Evolutionary conservation across 2,329 filamentous ascomycete species (phyloP).

Genomic region (Thermoascus crustaceus): DNA sequence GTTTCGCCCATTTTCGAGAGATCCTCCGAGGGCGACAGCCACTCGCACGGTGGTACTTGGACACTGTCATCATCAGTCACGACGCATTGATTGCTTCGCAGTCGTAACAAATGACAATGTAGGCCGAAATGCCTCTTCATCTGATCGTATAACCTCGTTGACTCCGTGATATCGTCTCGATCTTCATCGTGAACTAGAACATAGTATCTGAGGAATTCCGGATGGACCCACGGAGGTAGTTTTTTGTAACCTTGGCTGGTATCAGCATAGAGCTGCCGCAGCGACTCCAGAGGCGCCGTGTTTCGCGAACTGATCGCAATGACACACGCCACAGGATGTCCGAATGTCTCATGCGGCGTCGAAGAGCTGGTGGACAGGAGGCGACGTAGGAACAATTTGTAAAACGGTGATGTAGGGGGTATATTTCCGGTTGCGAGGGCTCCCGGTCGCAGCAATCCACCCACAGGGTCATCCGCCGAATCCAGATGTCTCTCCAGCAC

Average conservation of each 20-base stretch:
- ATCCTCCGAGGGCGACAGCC: slow-evolving; percentile 83
- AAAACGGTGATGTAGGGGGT: slow-evolving; percentile 62
- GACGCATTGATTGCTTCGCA: slow-evolving; percentile 76
- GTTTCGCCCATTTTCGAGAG: slow-evolving; percentile 62
- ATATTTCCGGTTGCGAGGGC: slow-evolving; percentile 20
- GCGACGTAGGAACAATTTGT: slow-evolving; percentile 74
- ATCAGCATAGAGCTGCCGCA: slow-evolving; percentile 73
- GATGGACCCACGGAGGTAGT: slow-evolving; percentile 77
- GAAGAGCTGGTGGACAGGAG: slow-evolving; percentile 72
- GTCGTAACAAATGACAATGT: slow-evolving; percentile 82
- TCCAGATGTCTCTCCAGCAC: slow-evolving; percentile 72
- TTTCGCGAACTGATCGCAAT: slow-evolving; percentile 93
- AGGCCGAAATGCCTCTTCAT: slow-evolving; percentile 99
- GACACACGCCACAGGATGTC: slow-evolving; percentile 87
- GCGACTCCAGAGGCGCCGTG: slow-evolving; percentile 71
- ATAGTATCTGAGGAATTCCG: slow-evolving; percentile 91
- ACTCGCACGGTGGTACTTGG: slow-evolving; percentile 71
- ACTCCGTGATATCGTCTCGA: slow-evolving; percentile 81
- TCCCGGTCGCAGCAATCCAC: slow-evolving; percentile 19
- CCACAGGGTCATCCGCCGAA: slow-evolving; percentile 56
- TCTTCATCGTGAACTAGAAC: slow-evolving; percentile 96
- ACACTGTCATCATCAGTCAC: slow-evolving; percentile 88
- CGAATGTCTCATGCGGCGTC: slow-evolving; percentile 82
- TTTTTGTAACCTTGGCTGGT: slow-evolving; percentile 69
- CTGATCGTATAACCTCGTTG: slow-evolving; percentile 85